Conservation (phyloP, 495 filamentous ascomycete genomes). For the Choiromyces venosus region DNA sequence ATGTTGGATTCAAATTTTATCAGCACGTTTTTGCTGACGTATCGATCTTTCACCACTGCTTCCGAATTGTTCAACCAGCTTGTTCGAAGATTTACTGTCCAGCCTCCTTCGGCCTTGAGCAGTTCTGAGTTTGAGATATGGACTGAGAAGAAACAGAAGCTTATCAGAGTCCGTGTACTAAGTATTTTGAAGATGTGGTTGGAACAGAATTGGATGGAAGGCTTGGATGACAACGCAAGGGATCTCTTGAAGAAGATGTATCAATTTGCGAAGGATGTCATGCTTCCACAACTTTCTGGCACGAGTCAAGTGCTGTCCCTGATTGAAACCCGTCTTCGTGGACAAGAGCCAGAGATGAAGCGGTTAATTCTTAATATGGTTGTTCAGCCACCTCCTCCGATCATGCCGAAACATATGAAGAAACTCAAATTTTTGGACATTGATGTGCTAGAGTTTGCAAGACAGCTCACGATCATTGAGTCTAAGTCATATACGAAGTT, state of each 20-base stretch:
- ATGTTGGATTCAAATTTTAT: constrained; percentile 93
- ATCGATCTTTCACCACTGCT: constrained; percentile 88
- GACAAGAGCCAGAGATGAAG: constrained; percentile 81
- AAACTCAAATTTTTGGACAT: constrained; percentile 98
- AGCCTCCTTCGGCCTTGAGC: constrained; percentile 79
- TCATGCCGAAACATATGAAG: constrained; percentile 98
- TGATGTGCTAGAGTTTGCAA: constrained; percentile 88
- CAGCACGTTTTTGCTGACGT: constrained; percentile 94
- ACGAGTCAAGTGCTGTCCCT: constrained; percentile 72
- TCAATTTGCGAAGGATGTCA: constrained; percentile 86
- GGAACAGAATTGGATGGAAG: constrained; percentile 98
- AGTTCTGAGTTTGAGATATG: constrained; percentile 74
- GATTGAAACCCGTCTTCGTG: constrained; percentile 77
- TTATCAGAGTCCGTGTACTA: constrained; percentile 89
- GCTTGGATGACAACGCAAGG: constrained; percentile 71
- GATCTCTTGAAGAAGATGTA: constrained; percentile 81
- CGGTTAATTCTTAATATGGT: constrained; percentile 78
- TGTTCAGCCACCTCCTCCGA: constrained; percentile 71
- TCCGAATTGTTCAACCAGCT: constrained; percentile 87
- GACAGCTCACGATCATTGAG: constrained; percentile 94
- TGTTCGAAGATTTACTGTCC: constrained; percentile 81
- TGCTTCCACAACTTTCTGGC: constrained; percentile 84
- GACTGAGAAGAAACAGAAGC: constrained; percentile 90
- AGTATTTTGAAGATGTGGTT: constrained; percentile 98
- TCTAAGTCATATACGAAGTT: constrained; percentile 92